Base-by-base conservation (phyloP, 208 protist species). In the Leishmania tropica region DNA sequence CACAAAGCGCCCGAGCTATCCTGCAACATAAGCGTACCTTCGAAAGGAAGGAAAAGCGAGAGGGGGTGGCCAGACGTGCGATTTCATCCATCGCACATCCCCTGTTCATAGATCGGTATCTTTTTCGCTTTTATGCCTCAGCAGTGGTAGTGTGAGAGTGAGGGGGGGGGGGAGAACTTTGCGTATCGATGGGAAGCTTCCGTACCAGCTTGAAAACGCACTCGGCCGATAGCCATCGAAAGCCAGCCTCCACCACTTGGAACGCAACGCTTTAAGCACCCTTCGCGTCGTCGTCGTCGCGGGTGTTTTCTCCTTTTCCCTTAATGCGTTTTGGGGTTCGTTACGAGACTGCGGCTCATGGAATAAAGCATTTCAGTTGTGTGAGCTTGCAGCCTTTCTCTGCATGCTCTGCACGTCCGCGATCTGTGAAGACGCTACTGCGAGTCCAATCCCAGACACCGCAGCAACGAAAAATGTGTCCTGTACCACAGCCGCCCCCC, bases 401-500 rank as follows among this genome's bases (percentile, higher is more conserved):
- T 71, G 64, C 54, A 47, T 35, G n/a, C 24, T 48, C 54, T 45
- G 58, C 56, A 48, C 7, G 10, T n/a, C 10, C 21, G 74, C 56
- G 17, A n/a, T 80, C 13, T 84, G 81, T 77, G 76, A 81, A 74
- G 47, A 78, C 31, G 24, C 75, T 83, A 87, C 47, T 67, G 31
- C 24, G 76, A 62, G 53, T 80, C 83, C 71, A 89, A 78, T 15
- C 87, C 84, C 24, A 93, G 79, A 1, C 79, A 58, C 45, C 84
- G 78, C 65, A 96, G 89, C 62, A 92, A 24, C n/a, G 79, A 51
- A 79, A 95, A 95, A 81, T 97, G 88, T 37, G 83, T 65, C 54
- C 79, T 64, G 80, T 97, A 97, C 91, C 92, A 97, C 71, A 91
- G 8, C 35, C 85, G 72, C 37, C 81, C 88, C 0, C 83, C 88